Percentiles rank a stretch among this genome's conserved stretches.
These are phyloP conservation scores for Epichloe sylvatica DNA, from an alignment of 2,329 filamentous ascomycete species.

Conservation along the genomic window DNA sequence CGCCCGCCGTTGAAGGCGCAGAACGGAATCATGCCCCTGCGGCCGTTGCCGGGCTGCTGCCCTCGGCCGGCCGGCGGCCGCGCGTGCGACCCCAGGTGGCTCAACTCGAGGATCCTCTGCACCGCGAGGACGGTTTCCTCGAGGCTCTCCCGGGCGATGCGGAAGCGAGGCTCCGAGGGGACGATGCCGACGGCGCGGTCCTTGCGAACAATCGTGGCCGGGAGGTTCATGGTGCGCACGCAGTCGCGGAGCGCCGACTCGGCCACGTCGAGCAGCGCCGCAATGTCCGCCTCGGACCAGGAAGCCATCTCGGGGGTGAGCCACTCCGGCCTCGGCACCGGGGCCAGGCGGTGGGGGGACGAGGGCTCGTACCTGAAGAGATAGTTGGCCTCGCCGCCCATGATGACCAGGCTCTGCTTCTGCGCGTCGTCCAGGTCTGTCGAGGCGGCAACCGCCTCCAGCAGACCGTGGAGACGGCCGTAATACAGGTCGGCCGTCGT, in stretches of 20 bases:
- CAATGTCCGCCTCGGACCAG: slow-evolving; percentile 67
- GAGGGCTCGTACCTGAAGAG: slow-evolving; percentile 64
- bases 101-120: slow-evolving; percentile 80
- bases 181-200: slow-evolving; percentile 73
- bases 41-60: slow-evolving; percentile 6
- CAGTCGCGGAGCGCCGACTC: slow-evolving; percentile 75
- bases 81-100: slow-evolving; percentile 34
- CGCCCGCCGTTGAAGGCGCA: slow-evolving; percentile 97
- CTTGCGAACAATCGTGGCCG: slow-evolving; percentile 72
- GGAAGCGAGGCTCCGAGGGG: slow-evolving; percentile 42
- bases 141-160: slow-evolving; percentile 73
- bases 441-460: slow-evolving; percentile 58
- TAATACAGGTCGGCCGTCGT: slow-evolving; percentile 79
- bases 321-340: slow-evolving; percentile 55
- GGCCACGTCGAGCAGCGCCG: slow-evolving; percentile 71
- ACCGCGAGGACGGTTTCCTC: slow-evolving; percentile 93
- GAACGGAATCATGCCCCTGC: slow-evolving; percentile 51
- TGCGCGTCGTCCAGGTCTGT: slow-evolving; percentile 46
- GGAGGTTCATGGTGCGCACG: slow-evolving; percentile 62
- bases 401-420: slow-evolving; percentile 71
- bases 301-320: slow-evolving; percentile 62
- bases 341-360: slow-evolving; percentile 52
- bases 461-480: slow-evolving; percentile 68
- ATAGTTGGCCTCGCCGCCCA: slow-evolving; percentile 94
- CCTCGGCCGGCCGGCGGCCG: slow-evolving; percentile 15